Evolutionary conservation across 805 yeast species (phyloP).

Genomic region (Citeromyces matritensis): DNA sequence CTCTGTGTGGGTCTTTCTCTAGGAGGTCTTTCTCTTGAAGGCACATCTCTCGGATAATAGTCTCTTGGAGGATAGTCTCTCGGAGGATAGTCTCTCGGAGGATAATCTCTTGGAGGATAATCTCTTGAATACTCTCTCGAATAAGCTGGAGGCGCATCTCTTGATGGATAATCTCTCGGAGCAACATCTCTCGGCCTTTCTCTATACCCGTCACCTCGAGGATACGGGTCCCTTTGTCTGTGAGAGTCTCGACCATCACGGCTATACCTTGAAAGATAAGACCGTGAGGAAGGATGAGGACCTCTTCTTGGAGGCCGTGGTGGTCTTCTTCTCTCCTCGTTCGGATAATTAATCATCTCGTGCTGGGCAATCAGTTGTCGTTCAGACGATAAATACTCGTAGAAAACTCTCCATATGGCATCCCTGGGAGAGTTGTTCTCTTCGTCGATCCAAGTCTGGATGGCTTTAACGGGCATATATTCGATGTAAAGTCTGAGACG

Average conservation of each 20-base stretch:
- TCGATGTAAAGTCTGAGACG: constrained; percentile 21
- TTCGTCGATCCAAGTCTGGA: constrained; percentile 28
- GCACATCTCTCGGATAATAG: not conserved
- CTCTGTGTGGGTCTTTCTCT: not conserved
- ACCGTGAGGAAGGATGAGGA: constrained; percentile 6
- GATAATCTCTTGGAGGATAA: not conserved
- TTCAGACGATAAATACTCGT: constrained; percentile 7
- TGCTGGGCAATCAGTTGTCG: constrained; percentile 11
- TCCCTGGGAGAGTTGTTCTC: constrained; percentile 26
- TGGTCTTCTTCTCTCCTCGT: constrained; percentile 17
- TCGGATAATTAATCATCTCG: constrained; percentile 17
- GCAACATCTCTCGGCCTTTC: not conserved
- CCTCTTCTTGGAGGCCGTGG: constrained; percentile 7
- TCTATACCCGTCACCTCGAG: not conserved
- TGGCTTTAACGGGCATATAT: constrained; percentile 27
- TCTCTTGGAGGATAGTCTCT: not conserved
- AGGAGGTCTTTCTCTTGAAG: not conserved
- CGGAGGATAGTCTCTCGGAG: not conserved
- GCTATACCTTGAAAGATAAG: constrained; percentile 1
- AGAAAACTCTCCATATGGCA: constrained; percentile 28
- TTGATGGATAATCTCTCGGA: not conserved
- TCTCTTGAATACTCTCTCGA: constrained; percentile 1
- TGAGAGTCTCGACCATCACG: constrained; percentile 4
- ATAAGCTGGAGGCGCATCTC: constrained; percentile 1
- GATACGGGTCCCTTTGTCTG: constrained; percentile 3